phyloP scores from a whole-genome alignment of 2,329 filamentous ascomycete genomes.

The Xylaria polymorpha region DNA sequence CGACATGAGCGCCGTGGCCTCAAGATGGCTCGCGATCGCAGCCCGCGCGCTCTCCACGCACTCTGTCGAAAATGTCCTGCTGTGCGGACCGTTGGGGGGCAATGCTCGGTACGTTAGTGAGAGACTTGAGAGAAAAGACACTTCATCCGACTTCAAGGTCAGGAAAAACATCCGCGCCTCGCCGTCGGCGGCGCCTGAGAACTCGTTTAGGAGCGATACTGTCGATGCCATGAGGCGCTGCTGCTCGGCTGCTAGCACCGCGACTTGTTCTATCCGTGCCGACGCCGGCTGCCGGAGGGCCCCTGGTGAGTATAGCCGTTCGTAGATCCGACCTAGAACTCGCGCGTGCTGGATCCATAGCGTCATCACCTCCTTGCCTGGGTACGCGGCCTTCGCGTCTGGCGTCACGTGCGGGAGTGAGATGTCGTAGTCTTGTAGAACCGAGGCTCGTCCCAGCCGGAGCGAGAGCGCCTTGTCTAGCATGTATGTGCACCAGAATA shows the following conservation, averaged over 20 bases:
- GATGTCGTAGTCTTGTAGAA: slow-evolving; percentile 69
- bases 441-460: slow-evolving; percentile 63
- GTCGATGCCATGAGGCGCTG: slow-evolving; percentile 49
- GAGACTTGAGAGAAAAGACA: slow-evolving; percentile 56
- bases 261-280: slow-evolving; percentile 51
- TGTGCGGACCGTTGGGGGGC: slow-evolving; percentile 47
- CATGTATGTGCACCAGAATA: slow-evolving; percentile 70
- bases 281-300: slow-evolving; percentile 52
- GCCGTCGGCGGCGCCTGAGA: slow-evolving; percentile 38
- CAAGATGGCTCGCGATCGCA: slow-evolving; percentile 56
- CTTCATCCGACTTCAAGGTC: slow-evolving; percentile 55
- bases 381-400: slow-evolving; percentile 50
- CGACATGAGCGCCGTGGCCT: slow-evolving; percentile 54
- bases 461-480: slow-evolving; percentile 67
- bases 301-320: slow-evolving; percentile 62
- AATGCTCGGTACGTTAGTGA: slow-evolving; percentile 58
- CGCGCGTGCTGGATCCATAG: slow-evolving; percentile 64
- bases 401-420: slow-evolving; percentile 52
- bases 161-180: slow-evolving; percentile 51
- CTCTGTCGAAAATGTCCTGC: slow-evolving; percentile 54
- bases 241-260: slow-evolving; percentile 49
- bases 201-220: slow-evolving; percentile 42
- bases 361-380: slow-evolving; percentile 54
- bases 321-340: slow-evolving; percentile 67
- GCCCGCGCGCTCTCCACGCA: slow-evolving; percentile 57